Base-by-base conservation (phyloP, 148 eudicot species). In the Cornus florida region DNA sequence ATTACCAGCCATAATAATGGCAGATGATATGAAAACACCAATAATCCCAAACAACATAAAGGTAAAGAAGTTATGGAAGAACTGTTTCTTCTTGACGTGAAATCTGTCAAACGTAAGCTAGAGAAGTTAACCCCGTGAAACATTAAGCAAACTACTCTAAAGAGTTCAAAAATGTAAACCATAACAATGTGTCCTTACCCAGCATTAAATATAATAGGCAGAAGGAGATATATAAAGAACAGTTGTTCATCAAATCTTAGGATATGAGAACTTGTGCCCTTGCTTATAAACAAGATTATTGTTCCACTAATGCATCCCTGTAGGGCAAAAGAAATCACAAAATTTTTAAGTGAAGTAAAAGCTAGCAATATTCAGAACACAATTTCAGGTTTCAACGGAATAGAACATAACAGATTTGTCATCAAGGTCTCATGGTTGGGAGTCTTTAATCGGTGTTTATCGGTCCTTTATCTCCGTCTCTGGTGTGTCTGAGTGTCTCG, bases 71-170 rank as follows among this genome's bases (percentile, higher is more conserved):
- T 96, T 96, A 65, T 92, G 97, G 84, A 96, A 96, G 91, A 96
- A 96, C 71, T 92, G 97, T 78, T 96, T 96, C 91, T 96, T 96
- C 91, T 96, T 96, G 41, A 93, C 99, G 82, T 96, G 95, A 86
- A 93, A 96, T 78, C 99, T 96, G 86, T 73, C 56, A 22, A 80
- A 76, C 67, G 17, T 31, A 66, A 22, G 56, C 24, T 69, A 35
- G 33, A 75, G 22, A 39, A 39, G 69, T 70, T 12, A 43, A 69
- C 22, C 38, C 41, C 13, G 3, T 22, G 1, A n/a, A 20, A n/a
- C 38, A 67, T 20, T 32, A 50, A 31, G 16, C n/a, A 32, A 56
- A 0, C 39, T 4, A 6, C 23, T 46, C 33, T 48, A 10, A 39
- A 9, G 9, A 2, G 48, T 23, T 33, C 32, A 62, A 70, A 5